Evolutionary conservation across 116 monocot species (phyloP), one percentile per base, ranked within the genome.

Genomic region (Papilionanthe hybrid): DNA sequence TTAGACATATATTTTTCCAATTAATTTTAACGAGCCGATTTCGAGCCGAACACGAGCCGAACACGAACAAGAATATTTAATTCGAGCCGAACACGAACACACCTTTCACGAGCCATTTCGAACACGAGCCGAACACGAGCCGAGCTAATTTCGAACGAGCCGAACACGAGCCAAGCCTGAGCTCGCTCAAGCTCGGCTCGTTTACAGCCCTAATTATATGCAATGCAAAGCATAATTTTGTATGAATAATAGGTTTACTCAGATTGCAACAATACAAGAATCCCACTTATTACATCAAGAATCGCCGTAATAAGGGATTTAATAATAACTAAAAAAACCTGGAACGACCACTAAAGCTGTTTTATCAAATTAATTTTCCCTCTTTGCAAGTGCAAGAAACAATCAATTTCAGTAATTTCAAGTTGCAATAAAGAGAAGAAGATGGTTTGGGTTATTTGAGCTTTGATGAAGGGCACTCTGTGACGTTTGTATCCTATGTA

Each of bases 241-340:
- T 48, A 25, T 47, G 49, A 27, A 75, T 73, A n/a, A 73, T 73
- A 73, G 43, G 44, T 20, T n/a, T 43, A 44, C 9, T 69, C 73
- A 73, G 15, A 44, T 22, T 73, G 22, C 20, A 73, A 73, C 17
- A 43, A 73, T 1, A 73, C 17, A 69, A 19, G 44, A 73, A 3
- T 7, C 18, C 1, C 6, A 28, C 44, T 73, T 37, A 4, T 44
- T 44, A 43, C n/a, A 43, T 73, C 30, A 7, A 73, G 44, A 37
- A 43, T 73, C 22, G 5, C 13, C 9, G 18, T n/a, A 42, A n/a
- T 73, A 10, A 73, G 42, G 9, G 42, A 1, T 73, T 22, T 8
- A 25, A 43, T 43, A 15, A 43, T 42, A 44, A 44, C 9, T 5
- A 4, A 48, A 28, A 30, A 29, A 29, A 28, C 11, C 9, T 7